Conservation (phyloP, 371 early-diverging fungal genomes). For the Batrachochytrium dendrobatidis region DNA sequence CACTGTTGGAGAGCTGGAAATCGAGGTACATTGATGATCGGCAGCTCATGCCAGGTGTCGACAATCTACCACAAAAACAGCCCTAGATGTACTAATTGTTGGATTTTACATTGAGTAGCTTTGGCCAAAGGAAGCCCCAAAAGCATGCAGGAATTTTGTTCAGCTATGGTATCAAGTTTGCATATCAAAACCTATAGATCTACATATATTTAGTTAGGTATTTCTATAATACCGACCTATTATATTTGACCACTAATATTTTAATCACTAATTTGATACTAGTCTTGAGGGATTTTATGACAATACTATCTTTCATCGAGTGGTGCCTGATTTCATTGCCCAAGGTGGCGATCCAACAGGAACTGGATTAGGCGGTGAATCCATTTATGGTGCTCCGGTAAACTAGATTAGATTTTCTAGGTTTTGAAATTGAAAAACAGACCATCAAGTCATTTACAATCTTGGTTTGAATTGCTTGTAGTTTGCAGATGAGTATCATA, state of each 20-base stretch:
- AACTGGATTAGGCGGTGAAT: conserved; percentile 69
- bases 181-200: neutral
- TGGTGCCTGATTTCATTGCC: conserved; percentile 80
- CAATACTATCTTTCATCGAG: conserved; percentile 78
- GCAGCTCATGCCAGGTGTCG: neutral
- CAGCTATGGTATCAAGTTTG: conserved; percentile 77
- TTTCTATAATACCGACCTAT: conserved; percentile 53
- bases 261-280: conserved; percentile 3
- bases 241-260: neutral
- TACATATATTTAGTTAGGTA: neutral
- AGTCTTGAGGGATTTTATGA: conserved; percentile 61
- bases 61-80: neutral
- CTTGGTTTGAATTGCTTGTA: too few relatives aligned
- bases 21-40: conserved; percentile 45
- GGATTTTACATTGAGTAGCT: conserved; percentile 28
- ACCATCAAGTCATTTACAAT: neutral
- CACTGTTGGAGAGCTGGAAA: conserved; percentile 77
- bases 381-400: conserved; percentile 65
- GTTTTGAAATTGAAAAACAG: conserved; percentile 9
- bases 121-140: conserved; percentile 89
- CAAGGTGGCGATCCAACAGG: conserved; percentile 97
- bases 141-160: conserved; percentile 86
- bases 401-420: conserved; percentile 1
- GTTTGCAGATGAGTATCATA: conserved; percentile 89
- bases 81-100: neutral